These are phyloP conservation scores for Mycena belliarum DNA, from an alignment of 768 basidiomycete species.

Conservation along the genomic window DNA sequence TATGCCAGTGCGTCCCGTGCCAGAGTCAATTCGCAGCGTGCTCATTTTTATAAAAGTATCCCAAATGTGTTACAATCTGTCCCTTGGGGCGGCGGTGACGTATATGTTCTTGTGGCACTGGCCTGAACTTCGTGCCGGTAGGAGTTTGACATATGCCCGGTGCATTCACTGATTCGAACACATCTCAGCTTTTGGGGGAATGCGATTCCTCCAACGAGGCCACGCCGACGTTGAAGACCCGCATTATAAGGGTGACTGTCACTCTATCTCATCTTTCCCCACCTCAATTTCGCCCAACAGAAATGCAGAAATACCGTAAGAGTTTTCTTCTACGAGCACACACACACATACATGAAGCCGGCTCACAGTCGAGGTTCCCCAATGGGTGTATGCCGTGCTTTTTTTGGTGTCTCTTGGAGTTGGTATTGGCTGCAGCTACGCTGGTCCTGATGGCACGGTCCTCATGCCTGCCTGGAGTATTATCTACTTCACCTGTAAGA, in stretches of 20 bases:
- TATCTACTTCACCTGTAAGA: constrained; percentile 46
- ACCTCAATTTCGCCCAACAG: constrained; percentile 22
- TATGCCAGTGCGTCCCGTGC: constrained; percentile 37
- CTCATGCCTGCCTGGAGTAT: constrained; percentile 58
- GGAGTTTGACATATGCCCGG: constrained; percentile 4
- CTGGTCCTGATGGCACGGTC: constrained; percentile 37
- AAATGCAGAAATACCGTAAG: constrained; percentile 50
- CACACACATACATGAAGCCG: background rate
- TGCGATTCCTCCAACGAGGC: constrained; percentile 38
- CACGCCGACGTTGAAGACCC: constrained; percentile 48
- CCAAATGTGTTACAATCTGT: constrained; percentile 51
- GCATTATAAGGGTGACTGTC: constrained; percentile 42
- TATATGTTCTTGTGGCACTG: constrained; percentile 55
- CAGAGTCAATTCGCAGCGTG: background rate
- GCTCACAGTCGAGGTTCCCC: constrained; percentile 44
- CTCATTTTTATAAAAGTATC: constrained; percentile 9
- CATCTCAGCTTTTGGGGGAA: constrained; percentile 40
- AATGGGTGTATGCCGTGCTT: constrained; percentile 49
- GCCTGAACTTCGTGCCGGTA: constrained; percentile 46
- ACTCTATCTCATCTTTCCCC: background rate
- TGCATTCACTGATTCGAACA: background rate
- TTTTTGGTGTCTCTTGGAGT: constrained; percentile 48
- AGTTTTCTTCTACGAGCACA: background rate
- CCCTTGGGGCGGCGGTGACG: constrained; percentile 50
- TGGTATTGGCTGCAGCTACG: constrained; percentile 49